Percentiles rank a stretch among this genome's conserved stretches.
Evolutionary conservation across 75 land plant genomes (phyloP).

Genomic region (Azolla pinnata): DNA sequence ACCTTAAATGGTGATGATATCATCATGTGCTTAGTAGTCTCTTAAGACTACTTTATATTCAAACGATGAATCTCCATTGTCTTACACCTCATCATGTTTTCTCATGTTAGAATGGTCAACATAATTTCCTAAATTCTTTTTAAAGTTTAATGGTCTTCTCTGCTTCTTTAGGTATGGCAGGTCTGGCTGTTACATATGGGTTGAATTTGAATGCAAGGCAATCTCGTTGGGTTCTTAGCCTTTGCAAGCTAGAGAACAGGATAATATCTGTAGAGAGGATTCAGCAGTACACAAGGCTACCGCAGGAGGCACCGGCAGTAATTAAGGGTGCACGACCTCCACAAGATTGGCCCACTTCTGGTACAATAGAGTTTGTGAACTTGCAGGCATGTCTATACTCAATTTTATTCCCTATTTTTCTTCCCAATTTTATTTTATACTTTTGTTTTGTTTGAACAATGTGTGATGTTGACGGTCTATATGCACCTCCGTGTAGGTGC

Average conservation of each 20-base stretch:
- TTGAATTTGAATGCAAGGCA: slow-evolving; percentile 71
- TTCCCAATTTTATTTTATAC: too few relatives aligned
- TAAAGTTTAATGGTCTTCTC: neutral
- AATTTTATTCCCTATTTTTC: too few relatives aligned
- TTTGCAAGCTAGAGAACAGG: slow-evolving; percentile 87
- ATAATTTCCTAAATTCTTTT: neutral
- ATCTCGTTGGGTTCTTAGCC: slow-evolving; percentile 72
- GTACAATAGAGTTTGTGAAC: slow-evolving; percentile 1
- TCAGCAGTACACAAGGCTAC: slow-evolving; percentile 75
- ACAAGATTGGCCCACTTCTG: slow-evolving; percentile 57
- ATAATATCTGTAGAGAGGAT: slow-evolving; percentile 94
- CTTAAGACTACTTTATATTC: too few relatives aligned
- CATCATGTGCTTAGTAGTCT: too few relatives aligned
- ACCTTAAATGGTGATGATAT: too few relatives aligned
- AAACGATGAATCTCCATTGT: neutral
- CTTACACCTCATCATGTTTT: neutral
- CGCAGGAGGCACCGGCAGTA: slow-evolving; percentile 66
- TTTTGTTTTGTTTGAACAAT: too few relatives aligned
- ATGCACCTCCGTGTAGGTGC: slow-evolving; percentile 39
- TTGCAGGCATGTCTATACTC: neutral
- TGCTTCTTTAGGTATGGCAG: slow-evolving; percentile 65
- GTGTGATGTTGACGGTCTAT: too few relatives aligned
- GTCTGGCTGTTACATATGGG: slow-evolving; percentile 94
- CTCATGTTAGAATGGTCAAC: neutral
- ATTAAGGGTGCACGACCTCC: slow-evolving; percentile 58